Conservation (phyloP, 768 basidiomycete species). For the Clathrus columnatus region DNA sequence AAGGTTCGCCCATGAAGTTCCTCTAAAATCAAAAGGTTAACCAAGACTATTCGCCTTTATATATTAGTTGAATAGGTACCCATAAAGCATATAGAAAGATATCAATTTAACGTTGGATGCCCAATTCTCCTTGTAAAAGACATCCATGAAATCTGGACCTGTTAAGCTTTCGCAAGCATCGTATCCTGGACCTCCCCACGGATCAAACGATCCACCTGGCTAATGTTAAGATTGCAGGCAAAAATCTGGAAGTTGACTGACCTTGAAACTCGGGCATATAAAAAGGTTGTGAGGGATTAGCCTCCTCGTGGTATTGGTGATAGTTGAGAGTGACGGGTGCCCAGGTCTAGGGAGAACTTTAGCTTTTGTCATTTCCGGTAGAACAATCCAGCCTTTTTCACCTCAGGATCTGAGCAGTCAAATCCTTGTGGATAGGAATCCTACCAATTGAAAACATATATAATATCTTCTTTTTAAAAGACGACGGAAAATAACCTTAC, state of each 20-base stretch:
- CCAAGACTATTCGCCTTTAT: background rate
- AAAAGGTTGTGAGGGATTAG: conserved; percentile 45
- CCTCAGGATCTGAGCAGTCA: conserved; percentile 65
- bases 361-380: background rate
- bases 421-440: conserved; percentile 75
- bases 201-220: conserved; percentile 71
- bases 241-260: conserved; percentile 6
- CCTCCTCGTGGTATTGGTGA: conserved; percentile 48
- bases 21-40: conserved; percentile 32
- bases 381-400: background rate
- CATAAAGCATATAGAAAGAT: conserved; percentile 81
- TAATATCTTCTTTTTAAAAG: conserved; percentile 23
- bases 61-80: conserved; percentile 30
- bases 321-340: conserved; percentile 54
- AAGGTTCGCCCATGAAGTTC: conserved; percentile 79
- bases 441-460: conserved; percentile 22
- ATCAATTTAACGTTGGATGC: conserved; percentile 76
- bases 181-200: conserved; percentile 56
- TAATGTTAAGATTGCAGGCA: conserved; percentile 21
- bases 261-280: conserved; percentile 52
- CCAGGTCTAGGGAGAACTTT: conserved; percentile 32
- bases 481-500: conserved; percentile 4
- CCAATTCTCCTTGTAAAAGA: conserved; percentile 73
- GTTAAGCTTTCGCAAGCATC: conserved; percentile 55
- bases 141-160: conserved; percentile 65